phyloP scores from a whole-genome alignment of 2,329 filamentous ascomycete genomes.

The Byssochlamys sp. region DNA sequence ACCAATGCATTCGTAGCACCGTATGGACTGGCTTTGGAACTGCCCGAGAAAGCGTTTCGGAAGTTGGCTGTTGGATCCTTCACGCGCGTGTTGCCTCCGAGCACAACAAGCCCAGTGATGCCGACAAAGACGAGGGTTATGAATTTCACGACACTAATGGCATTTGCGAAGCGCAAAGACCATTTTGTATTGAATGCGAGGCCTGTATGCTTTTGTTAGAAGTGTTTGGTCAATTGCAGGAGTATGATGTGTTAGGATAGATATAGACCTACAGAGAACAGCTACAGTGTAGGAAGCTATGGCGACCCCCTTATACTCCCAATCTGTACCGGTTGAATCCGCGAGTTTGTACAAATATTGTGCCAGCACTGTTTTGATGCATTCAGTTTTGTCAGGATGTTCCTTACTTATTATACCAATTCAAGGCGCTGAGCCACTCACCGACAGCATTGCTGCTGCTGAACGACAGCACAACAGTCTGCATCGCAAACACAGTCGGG shows the following conservation, averaged over 20 bases:
- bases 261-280: conserved; percentile 39
- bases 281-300: conserved; percentile 54
- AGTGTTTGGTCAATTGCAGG: background rate
- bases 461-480: conserved; percentile 55
- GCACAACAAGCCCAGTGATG: conserved; percentile 53
- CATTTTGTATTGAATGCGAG: conserved; percentile 48
- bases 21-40: conserved; percentile 33
- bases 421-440: conserved; percentile 9
- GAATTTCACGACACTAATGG: conserved; percentile 51
- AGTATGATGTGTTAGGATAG: background rate
- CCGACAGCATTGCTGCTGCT: conserved; percentile 56
- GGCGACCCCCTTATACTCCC: conserved; percentile 59
- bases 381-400: background rate
- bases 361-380: conserved; percentile 43
- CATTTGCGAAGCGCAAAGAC: conserved; percentile 48
- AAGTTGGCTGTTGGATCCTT: conserved; percentile 47
- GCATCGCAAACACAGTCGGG: conserved; percentile 55
- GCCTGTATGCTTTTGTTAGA: conserved; percentile 16
- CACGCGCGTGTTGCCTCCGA: conserved; percentile 47
- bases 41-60: conserved; percentile 45
- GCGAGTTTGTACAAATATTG: conserved; percentile 54
- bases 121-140: conserved; percentile 53
- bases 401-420: too few species aligned
- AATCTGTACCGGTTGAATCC: conserved; percentile 43
- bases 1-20: conserved; percentile 49